phyloP scores from a whole-genome alignment of 108 stramenopile genomes.

The Skeletonema marinoi region DNA sequence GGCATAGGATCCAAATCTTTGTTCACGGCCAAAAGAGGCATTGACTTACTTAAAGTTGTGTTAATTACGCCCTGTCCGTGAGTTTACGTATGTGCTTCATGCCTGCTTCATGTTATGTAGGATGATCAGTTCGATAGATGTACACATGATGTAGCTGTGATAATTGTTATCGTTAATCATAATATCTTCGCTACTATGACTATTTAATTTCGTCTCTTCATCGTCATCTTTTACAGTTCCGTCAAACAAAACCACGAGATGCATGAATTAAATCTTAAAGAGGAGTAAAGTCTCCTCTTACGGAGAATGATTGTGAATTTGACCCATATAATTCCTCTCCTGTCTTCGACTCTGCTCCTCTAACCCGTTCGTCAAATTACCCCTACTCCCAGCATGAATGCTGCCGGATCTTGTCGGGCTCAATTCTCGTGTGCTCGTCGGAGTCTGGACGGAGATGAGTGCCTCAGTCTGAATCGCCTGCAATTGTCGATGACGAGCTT shows the following conservation, averaged over 20 bases:
- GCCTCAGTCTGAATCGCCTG: neutral
- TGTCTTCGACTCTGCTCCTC: slow-evolving; percentile 15
- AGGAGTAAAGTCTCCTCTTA: neutral
- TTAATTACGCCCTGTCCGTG: too few relatives aligned
- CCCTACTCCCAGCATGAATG: slow-evolving; percentile 4
- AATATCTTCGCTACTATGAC: too few relatives aligned
- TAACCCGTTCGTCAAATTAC: slow-evolving; percentile 15
- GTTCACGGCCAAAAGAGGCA: too few relatives aligned
- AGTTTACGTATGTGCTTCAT: too few relatives aligned
- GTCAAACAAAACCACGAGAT: neutral
- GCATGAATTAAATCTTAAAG: neutral
- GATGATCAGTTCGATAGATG: too few relatives aligned
- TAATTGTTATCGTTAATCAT: too few relatives aligned
- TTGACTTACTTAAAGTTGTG: too few relatives aligned
- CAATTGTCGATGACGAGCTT: neutral
- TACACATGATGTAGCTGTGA: too few relatives aligned
- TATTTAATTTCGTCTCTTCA: too few relatives aligned
- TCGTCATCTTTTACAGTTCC: too few relatives aligned
- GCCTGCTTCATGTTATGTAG: too few relatives aligned
- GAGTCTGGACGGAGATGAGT: neutral
- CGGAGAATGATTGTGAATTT: neutral
- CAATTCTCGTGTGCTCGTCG: neutral
- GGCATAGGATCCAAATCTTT: too few relatives aligned
- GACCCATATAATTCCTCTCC: slow-evolving; percentile 8
- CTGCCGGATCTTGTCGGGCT: neutral